Conservation (phyloP, 176 grass and related monocot species). For the Juncus inflexus region DNA sequence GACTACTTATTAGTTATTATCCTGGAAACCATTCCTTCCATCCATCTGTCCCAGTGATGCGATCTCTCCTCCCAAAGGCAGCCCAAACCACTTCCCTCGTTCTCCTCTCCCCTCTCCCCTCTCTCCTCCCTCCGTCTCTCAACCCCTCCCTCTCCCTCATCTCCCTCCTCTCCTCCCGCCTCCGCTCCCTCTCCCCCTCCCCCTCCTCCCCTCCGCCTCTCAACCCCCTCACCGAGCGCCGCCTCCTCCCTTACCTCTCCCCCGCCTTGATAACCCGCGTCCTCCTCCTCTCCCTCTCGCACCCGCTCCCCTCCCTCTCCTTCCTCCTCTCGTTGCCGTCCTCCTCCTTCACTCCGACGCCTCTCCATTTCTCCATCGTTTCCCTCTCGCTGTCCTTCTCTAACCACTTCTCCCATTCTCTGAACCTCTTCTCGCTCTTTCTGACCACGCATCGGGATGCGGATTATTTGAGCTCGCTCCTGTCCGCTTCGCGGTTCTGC, state of each 20-base stretch:
- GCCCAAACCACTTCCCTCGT: no score
- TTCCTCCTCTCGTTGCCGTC: constrained; percentile 48
- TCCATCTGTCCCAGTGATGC: no score
- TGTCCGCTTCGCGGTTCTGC: constrained; percentile 21
- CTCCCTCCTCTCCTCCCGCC: constrained; percentile 40
- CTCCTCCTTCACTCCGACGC: constrained; percentile 33
- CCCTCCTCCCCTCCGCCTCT: constrained; percentile 13
- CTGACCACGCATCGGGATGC: constrained; percentile 41
- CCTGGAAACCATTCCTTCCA: no score
- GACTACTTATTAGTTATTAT: no score
- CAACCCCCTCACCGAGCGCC: constrained; percentile 22
- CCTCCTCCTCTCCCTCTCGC: constrained; percentile 61
- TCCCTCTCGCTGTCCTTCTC: constrained; percentile 58
- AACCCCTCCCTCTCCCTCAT: constrained; percentile 68
- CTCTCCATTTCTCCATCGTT: constrained; percentile 56
- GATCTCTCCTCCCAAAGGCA: no score
- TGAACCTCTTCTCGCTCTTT: constrained; percentile 52
- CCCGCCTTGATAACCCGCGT: constrained; percentile 48
- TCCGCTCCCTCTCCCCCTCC: not conserved
- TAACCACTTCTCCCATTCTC: constrained; percentile 46
- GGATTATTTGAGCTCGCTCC: constrained; percentile 49
- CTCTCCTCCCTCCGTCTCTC: constrained; percentile 49
- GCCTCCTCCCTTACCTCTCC: constrained; percentile 66
- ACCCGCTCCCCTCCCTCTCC: constrained; percentile 59
- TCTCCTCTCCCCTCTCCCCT: not conserved